phyloP scores from a whole-genome alignment of 1,139 yeast species.

The Komagataea norvegica region DNA sequence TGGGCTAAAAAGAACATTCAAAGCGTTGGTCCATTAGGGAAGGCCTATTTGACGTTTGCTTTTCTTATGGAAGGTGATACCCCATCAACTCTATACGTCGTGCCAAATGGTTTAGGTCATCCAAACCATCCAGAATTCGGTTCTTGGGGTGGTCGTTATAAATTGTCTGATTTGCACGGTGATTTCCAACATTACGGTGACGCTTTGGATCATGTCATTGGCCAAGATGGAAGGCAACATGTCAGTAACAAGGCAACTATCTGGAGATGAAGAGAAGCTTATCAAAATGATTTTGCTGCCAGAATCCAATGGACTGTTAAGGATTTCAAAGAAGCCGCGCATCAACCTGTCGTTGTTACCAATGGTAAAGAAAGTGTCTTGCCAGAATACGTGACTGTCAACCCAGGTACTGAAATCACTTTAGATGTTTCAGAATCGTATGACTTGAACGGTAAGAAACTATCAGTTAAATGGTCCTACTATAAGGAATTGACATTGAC shows the following conservation, averaged over 20 bases:
- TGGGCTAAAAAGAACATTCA: slow-evolving; percentile 26
- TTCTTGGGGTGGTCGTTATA: slow-evolving; percentile 32
- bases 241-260: slow-evolving; percentile 27
- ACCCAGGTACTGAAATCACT: slow-evolving; percentile 13
- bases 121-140: slow-evolving; percentile 29
- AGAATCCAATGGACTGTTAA: slow-evolving; percentile 31
- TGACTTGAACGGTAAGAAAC: slow-evolving; percentile 23
- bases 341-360: slow-evolving; percentile 24
- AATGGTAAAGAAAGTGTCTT: slow-evolving; percentile 20
- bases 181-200: slow-evolving; percentile 24
- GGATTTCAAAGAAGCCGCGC: slow-evolving; percentile 22
- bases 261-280: slow-evolving; percentile 32
- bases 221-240: slow-evolving; percentile 19
- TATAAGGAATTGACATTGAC: slow-evolving; percentile 23
- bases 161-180: slow-evolving; percentile 21
- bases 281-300: slow-evolving; percentile 28
- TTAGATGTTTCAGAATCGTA: slow-evolving; percentile 26
- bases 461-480: slow-evolving; percentile 25
- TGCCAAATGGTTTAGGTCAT: slow-evolving; percentile 29
- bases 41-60: slow-evolving; percentile 23
- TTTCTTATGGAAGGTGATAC: slow-evolving; percentile 31
- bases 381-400: slow-evolving; percentile 12
- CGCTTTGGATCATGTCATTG: slow-evolving; percentile 25
- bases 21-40: slow-evolving; percentile 27
- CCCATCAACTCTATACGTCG: slow-evolving; percentile 26